Conservation (phyloP, 1,284 basidiomycete genomes). For the Ganoderma sinense region DNA sequence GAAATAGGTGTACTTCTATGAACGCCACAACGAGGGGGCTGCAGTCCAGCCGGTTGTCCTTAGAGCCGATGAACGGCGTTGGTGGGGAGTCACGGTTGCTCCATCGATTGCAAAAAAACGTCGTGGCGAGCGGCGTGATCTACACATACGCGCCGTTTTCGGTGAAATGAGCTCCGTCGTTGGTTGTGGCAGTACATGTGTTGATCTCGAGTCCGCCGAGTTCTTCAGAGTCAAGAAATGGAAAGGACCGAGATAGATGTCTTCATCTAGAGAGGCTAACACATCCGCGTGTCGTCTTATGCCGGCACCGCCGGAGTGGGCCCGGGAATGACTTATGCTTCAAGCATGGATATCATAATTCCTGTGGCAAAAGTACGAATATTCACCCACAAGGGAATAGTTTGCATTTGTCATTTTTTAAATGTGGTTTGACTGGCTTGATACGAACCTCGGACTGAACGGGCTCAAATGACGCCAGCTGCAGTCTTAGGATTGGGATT, state of each 20-base stretch:
- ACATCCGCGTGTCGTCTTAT: background rate
- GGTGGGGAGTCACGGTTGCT: background rate
- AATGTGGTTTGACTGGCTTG: too few species aligned
- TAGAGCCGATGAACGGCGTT: background rate
- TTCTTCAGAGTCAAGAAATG: background rate
- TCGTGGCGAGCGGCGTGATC: background rate
- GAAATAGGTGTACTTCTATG: background rate
- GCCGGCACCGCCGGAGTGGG: too few species aligned
- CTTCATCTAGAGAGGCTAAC: background rate
- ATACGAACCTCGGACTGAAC: too few species aligned
- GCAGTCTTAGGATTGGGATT: too few species aligned
- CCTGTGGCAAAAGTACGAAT: background rate
- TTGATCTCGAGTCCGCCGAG: background rate
- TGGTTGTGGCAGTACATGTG: background rate
- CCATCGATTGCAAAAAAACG: background rate
- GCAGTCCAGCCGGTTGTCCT: background rate
- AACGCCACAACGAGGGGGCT: background rate
- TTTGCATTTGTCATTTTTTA: background rate
- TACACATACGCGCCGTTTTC: background rate
- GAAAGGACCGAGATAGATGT: background rate
- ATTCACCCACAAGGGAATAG: background rate
- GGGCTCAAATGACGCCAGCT: too few species aligned
- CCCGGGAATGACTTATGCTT: background rate
- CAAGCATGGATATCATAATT: background rate
- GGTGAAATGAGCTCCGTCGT: background rate